Conservation (phyloP, 441 rosid genomes). For the Daphne laureola region DNA sequence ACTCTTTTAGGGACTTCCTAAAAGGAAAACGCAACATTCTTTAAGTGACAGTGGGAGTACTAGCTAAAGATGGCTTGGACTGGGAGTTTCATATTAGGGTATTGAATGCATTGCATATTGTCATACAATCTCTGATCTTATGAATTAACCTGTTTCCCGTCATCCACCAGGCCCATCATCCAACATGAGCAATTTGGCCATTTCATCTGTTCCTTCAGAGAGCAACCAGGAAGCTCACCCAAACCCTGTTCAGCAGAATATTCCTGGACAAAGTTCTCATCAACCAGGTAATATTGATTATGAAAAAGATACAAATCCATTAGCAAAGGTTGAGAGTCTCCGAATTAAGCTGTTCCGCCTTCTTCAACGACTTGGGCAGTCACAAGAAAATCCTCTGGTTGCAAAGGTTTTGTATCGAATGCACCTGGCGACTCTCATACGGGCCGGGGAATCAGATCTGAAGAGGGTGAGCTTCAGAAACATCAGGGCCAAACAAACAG, state of each 20-base stretch:
- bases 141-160: slow-evolving; percentile 10
- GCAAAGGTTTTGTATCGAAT: slow-evolving; percentile 77
- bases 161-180: slow-evolving; percentile 35
- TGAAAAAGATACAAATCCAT: slow-evolving; percentile 35
- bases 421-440: slow-evolving; percentile 66
- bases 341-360: slow-evolving; percentile 66
- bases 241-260: slow-evolving; percentile 31
- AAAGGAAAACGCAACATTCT: too few species aligned
- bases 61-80: too few species aligned
- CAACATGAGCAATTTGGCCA: slow-evolving; percentile 21
- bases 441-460: slow-evolving; percentile 62
- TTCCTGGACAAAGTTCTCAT: slow-evolving; percentile 30
- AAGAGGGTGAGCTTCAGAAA: slow-evolving; percentile 40
- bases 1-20: too few species aligned
- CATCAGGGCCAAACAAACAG: slow-evolving; percentile 44
- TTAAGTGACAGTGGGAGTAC: too few species aligned
- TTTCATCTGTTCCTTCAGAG: slow-evolving; percentile 29
- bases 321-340: slow-evolving; percentile 59
- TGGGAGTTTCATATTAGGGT: too few species aligned
- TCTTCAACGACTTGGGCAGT: slow-evolving; percentile 52
- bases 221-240: slow-evolving; percentile 28
- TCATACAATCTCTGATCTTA: too few species aligned
- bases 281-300: slow-evolving; percentile 18
- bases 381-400: slow-evolving; percentile 55
- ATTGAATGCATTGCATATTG: too few species aligned